phyloP scores from a whole-genome alignment of 768 basidiomycete genomes.

The Pilatotrama ljubarskyi region DNA sequence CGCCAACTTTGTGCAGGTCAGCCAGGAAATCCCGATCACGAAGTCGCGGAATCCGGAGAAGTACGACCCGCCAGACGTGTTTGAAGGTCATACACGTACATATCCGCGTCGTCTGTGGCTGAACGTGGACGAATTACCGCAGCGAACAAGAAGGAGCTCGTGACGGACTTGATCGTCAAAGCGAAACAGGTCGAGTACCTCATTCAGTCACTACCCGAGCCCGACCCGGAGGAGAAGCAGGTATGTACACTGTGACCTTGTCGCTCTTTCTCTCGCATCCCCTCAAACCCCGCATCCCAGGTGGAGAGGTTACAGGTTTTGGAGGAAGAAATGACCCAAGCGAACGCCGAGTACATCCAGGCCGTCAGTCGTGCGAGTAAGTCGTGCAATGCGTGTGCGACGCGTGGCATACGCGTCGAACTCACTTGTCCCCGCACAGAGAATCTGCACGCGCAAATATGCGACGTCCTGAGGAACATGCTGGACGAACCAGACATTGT shows the following conservation, averaged over 20 bases:
- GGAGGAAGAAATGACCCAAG: constrained; percentile 68
- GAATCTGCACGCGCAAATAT: constrained; percentile 28
- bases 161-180: constrained; percentile 78
- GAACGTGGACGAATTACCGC: constrained; percentile 64
- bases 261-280: neutral
- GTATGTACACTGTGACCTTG: constrained; percentile 35
- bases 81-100: constrained; percentile 16
- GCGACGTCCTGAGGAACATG: constrained; percentile 28
- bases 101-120: neutral
- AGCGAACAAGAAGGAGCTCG: constrained; percentile 87
- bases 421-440: constrained; percentile 15
- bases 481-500: constrained; percentile 27
- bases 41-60: constrained; percentile 53
- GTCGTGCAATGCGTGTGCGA: neutral
- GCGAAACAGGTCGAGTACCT: constrained; percentile 89
- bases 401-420: neutral
- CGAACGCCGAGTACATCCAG: constrained; percentile 73
- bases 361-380: constrained; percentile 68
- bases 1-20: constrained; percentile 77
- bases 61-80: constrained; percentile 17
- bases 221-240: constrained; percentile 78
- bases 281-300: constrained; percentile 34
- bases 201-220: constrained; percentile 75
- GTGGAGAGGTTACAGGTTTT: constrained; percentile 65
- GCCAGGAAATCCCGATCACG: constrained; percentile 78